Conservation (phyloP, 2,329 filamentous ascomycete species). For the Geosmithia putterillii region DNA sequence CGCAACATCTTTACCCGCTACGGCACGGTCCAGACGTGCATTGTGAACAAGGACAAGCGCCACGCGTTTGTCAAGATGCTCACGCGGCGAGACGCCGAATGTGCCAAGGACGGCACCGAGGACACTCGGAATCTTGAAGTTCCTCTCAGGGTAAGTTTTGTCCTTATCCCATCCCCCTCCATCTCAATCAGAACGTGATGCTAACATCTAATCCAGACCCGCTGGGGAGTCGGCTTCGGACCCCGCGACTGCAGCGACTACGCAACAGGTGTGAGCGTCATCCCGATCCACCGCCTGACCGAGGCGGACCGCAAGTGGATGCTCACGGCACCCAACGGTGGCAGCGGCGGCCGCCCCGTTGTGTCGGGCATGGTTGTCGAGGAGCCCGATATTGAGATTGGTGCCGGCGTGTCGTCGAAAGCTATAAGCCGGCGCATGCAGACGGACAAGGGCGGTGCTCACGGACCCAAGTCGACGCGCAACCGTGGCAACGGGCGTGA, state of each 20-base stretch:
- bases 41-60: slow-evolving; percentile 94
- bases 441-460: slow-evolving; percentile 52
- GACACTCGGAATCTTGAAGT: slow-evolving; percentile 59
- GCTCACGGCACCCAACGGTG: slow-evolving; percentile 83
- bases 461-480: slow-evolving; percentile 52
- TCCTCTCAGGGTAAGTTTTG: slow-evolving; percentile 59
- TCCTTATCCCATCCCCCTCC: too few species aligned
- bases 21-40: slow-evolving; percentile 89
- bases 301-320: slow-evolving; percentile 98
- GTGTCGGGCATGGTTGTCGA: slow-evolving; percentile 81
- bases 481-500: slow-evolving; percentile 20
- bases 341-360: slow-evolving; percentile 73
- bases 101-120: slow-evolving; percentile 81
- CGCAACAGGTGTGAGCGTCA: slow-evolving; percentile 78
- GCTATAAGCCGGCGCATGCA: slow-evolving; percentile 60
- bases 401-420: slow-evolving; percentile 93
- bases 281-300: slow-evolving; percentile 84
- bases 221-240: slow-evolving; percentile 96
- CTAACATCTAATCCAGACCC: slow-evolving; percentile 45
- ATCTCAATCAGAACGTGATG: too few species aligned
- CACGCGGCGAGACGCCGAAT: slow-evolving; percentile 71
- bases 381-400: slow-evolving; percentile 97
- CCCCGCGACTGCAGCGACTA: slow-evolving; percentile 97
- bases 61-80: slow-evolving; percentile 99
- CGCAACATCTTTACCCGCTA: slow-evolving; percentile 69